Evolutionary conservation across 2,329 filamentous ascomycete species (phyloP), one percentile per base, ranked within the genome.

Genomic region (Epichloe uncinata): DNA sequence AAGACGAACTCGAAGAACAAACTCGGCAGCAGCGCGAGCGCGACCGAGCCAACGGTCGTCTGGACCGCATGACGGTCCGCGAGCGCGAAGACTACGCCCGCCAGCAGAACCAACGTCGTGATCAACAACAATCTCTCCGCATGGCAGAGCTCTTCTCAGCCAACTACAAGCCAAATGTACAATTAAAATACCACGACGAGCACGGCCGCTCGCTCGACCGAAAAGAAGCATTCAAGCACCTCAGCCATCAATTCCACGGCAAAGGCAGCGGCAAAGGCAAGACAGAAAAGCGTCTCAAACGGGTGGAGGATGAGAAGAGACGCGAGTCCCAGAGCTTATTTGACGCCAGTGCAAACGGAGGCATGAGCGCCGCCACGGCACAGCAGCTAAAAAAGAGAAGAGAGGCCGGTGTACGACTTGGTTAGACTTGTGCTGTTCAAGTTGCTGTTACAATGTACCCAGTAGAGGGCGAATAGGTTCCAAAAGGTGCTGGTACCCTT

Each of bases 231-330:
- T 98, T 98, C 75, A 97, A 97, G 72, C 85, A 95, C 63, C 76
- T 98, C 53, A 93, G 85, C 59, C 93, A 98, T 71, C 87, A 94
- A 67, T 98, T 98, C 79, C 93, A 98, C 69, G 93, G 93, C 59
- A 98, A 98, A 72, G 89, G 89, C 45, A 94, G 86, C 61, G 93
- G 93, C 55, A 97, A 97, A 74, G 87, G 88, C 70, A 98, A 98
- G 81, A 96, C 90, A 35, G 91, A 97, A 75, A 97, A 98, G 74
- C 78, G 84, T 56, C 75, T 98, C 55, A 96, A 97, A 78, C 95
- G 95, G 78, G 88, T 97, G 62, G 90, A 90, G 53, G 88, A 94
- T 58, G 91, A 97, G 75, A 94, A 90, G 75, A 84, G 87, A 63
- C 81, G 84, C 57, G 79, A 82, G 69, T 70, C 79, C 12, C 77